A percentile compares a stretch with the other conserved stretches of the same genome.
Evolutionary conservation across 768 basidiomycete species (phyloP).

Genomic region (Boletellus ananas): DNA sequence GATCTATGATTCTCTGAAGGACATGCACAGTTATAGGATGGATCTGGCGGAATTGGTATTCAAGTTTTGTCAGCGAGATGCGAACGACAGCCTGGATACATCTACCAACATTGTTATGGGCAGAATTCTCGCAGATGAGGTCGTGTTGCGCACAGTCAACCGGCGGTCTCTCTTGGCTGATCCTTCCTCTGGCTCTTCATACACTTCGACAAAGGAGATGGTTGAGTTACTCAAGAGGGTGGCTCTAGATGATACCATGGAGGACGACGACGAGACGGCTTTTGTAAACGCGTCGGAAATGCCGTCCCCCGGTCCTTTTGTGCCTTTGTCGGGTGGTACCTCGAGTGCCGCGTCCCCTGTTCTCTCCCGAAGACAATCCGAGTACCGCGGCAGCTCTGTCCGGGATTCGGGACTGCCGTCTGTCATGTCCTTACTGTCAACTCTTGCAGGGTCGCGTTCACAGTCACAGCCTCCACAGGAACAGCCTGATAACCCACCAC

Average conservation of each 20-base stretch:
- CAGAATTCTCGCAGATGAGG: conserved; percentile 66
- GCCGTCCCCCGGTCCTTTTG: conserved; percentile 34
- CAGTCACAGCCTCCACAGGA: conserved; percentile 49
- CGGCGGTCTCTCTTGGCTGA: conserved; percentile 16
- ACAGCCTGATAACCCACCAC: conserved; percentile 33
- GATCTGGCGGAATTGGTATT: conserved; percentile 53
- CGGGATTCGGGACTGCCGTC: conserved; percentile 51
- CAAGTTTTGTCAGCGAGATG: conserved; percentile 42
- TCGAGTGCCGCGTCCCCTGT: conserved; percentile 47
- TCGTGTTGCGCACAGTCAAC: conserved; percentile 54
- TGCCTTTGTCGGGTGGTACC: conserved; percentile 25
- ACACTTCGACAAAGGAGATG: conserved; percentile 22
- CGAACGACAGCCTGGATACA: conserved; percentile 26
- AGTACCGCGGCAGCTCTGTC: conserved; percentile 40
- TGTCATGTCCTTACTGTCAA: conserved; percentile 62
- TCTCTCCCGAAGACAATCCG: conserved; percentile 57
- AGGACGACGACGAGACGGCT: conserved; percentile 42
- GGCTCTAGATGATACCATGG: conserved; percentile 33
- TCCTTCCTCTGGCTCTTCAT: conserved; percentile 14
- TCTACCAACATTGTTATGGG: conserved; percentile 38
- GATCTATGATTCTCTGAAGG: conserved; percentile 64
- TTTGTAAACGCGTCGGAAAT: conserved; percentile 39
- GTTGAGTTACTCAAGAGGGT: conserved; percentile 42
- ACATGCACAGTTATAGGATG: conserved; percentile 63
- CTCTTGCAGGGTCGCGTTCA: conserved; percentile 59